These are phyloP conservation scores for Apiosordaria backusii DNA, from an alignment of 495 filamentous ascomycete species.

Conservation along the genomic window DNA sequence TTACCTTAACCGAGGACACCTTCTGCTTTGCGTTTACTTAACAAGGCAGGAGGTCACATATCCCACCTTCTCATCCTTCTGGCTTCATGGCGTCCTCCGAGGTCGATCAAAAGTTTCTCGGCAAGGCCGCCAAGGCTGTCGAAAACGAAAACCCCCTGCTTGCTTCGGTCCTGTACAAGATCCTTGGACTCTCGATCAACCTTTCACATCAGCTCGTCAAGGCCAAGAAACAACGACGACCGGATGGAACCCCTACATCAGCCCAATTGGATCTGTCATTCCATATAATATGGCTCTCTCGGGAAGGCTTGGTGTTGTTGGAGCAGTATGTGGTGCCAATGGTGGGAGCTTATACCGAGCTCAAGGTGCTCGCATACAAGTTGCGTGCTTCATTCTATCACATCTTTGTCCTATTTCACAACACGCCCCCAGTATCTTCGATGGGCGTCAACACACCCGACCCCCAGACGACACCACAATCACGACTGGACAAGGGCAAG, in stretches of 20 bases:
- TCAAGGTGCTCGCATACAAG: conserved; percentile 86
- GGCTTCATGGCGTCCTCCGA: conserved; percentile 84
- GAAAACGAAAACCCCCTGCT: conserved; percentile 69
- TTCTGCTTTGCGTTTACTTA: not conserved
- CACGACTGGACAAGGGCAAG: conserved; percentile 44
- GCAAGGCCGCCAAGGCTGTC: conserved; percentile 73
- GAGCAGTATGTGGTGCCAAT: conserved; percentile 83
- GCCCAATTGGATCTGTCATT: conserved; percentile 82
- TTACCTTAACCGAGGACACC: not conserved
- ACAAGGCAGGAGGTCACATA: not conserved
- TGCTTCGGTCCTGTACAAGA: conserved; percentile 77
- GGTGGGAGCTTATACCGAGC: conserved; percentile 64
- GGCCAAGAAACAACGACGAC: conserved; percentile 77
- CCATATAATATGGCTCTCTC: conserved; percentile 92
- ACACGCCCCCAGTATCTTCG: conserved; percentile 51
- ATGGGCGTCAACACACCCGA: conserved; percentile 37
- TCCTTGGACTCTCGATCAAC: conserved; percentile 86
- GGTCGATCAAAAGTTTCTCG: conserved; percentile 95
- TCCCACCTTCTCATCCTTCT: not conserved
- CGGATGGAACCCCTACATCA: conserved; percentile 73
- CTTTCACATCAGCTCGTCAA: conserved; percentile 78
- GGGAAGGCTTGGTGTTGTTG: conserved; percentile 82
- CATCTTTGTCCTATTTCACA: conserved; percentile 95
- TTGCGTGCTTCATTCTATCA: conserved; percentile 92
- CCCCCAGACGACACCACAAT: conserved; percentile 22